Evolutionary conservation across 805 yeast species (phyloP).

Genomic region (Wickerhamomyces queroliae): DNA sequence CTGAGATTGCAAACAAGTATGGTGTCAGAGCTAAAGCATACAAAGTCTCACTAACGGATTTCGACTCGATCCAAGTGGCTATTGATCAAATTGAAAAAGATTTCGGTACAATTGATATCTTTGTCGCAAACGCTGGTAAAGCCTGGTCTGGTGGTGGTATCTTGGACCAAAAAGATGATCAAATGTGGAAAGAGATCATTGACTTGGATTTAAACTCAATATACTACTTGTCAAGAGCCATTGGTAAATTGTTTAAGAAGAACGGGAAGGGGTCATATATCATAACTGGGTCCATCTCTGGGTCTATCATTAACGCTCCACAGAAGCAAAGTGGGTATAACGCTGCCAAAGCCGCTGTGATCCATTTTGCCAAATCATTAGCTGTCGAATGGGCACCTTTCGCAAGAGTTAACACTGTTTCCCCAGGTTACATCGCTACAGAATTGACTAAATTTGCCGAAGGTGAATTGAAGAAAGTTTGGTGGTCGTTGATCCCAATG

Average conservation of each 20-base stretch:
- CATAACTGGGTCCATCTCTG: constrained; percentile 88
- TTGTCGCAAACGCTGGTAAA: constrained; percentile 88
- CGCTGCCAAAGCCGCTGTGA: constrained; percentile 80
- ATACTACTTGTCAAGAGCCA: constrained; percentile 70
- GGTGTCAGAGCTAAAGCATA: constrained; percentile 62
- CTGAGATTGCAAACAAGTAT: constrained; percentile 54
- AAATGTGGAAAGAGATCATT: constrained; percentile 67
- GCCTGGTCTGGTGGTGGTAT: constrained; percentile 71
- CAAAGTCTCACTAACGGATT: constrained; percentile 27
- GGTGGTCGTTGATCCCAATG: constrained; percentile 53
- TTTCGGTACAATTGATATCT: constrained; percentile 70
- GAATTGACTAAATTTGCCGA: constrained; percentile 52
- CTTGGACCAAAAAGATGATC: constrained; percentile 36
- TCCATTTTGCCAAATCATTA: constrained; percentile 69
- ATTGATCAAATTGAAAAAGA: constrained; percentile 45
- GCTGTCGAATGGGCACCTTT: constrained; percentile 86
- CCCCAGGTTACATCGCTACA: constrained; percentile 82
- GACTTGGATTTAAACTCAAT: constrained; percentile 76
- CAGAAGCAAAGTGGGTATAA: constrained; percentile 84
- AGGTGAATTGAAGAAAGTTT: constrained; percentile 34
- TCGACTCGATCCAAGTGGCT: constrained; percentile 21
- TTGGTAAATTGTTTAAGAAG: constrained; percentile 67
- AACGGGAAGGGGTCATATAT: constrained; percentile 77
- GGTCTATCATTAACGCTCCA: constrained; percentile 81
- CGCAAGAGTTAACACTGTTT: constrained; percentile 78